Conservation (phyloP, 495 filamentous ascomycete species). For the Annulohypoxylon maeteangense region DNA sequence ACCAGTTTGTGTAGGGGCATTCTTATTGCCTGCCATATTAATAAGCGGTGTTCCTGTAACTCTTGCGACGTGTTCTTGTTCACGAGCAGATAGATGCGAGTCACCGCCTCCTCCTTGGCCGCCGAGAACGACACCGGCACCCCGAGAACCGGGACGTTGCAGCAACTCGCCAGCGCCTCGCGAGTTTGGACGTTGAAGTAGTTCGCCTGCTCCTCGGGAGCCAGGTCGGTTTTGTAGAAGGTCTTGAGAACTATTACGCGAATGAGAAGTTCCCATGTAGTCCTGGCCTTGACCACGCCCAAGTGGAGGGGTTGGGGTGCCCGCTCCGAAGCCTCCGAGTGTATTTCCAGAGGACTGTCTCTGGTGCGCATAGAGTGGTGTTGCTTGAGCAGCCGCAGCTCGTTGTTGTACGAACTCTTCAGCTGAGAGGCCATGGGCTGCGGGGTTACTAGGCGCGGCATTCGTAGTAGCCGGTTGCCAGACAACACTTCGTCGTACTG, state of each 20-base stretch:
- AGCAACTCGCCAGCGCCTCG: slow-evolving; percentile 45
- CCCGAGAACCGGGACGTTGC: slow-evolving; percentile 43
- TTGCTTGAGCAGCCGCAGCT: slow-evolving; percentile 62
- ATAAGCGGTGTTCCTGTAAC: slow-evolving; percentile 86
- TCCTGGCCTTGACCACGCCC: slow-evolving; percentile 39
- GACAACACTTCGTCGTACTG: slow-evolving; percentile 68
- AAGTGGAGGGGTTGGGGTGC: slow-evolving; percentile 57
- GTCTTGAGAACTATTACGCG: slow-evolving; percentile 57
- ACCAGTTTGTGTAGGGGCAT: slow-evolving; percentile 57
- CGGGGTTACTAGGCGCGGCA: slow-evolving; percentile 55
- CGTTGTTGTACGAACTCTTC: slow-evolving; percentile 92
- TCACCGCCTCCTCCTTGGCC: slow-evolving; percentile 49
- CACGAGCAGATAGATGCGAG: slow-evolving; percentile 84
- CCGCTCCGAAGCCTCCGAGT: slow-evolving; percentile 56
- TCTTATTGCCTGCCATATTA: slow-evolving; percentile 69
- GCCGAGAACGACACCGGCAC: slow-evolving; percentile 48
- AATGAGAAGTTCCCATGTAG: slow-evolving; percentile 51
- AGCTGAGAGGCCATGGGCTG: slow-evolving; percentile 58
- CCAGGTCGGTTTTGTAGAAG: slow-evolving; percentile 49
- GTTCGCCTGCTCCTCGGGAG: slow-evolving; percentile 51
- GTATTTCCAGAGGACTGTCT: slow-evolving; percentile 67
- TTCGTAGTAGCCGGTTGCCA: slow-evolving; percentile 78
- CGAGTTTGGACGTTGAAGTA: slow-evolving; percentile 47
- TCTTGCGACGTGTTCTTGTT: slow-evolving; percentile 93
- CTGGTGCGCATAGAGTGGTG: slow-evolving; percentile 65